Evolutionary conservation across 2,329 filamentous ascomycete genomes (phyloP).

Genomic region (Aspergillus pseudoglaucus): DNA sequence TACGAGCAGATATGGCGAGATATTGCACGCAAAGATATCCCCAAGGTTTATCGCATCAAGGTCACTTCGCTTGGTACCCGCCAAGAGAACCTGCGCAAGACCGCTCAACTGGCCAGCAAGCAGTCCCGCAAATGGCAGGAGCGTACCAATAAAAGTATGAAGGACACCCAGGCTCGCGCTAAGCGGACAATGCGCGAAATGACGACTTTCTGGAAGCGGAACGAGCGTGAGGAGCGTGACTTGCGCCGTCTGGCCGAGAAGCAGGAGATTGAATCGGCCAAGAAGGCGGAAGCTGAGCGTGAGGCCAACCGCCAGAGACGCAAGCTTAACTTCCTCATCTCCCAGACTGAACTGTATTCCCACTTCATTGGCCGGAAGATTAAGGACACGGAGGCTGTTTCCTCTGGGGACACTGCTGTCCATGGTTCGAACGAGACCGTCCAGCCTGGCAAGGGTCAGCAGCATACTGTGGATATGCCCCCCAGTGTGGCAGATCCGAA

Average conservation of each 20-base stretch:
- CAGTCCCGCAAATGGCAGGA: constrained; percentile 97
- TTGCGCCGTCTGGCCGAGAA: constrained; percentile 88
- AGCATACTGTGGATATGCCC: constrained; percentile 43
- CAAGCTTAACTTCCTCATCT: constrained; percentile 99
- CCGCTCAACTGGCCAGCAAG: constrained; percentile 90
- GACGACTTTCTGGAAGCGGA: constrained; percentile 99
- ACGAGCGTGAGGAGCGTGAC: constrained; percentile 94
- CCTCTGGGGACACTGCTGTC: constrained; percentile 73
- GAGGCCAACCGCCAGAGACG: constrained; percentile 96
- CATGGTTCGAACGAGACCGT: constrained; percentile 46
- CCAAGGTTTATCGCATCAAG: constrained; percentile 85
- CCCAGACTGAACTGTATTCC: constrained; percentile 96
- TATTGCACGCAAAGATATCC: constrained; percentile 85
- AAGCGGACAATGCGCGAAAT: constrained; percentile 99
- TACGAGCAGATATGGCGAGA: constrained; percentile 98
- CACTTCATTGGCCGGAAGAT: constrained; percentile 99
- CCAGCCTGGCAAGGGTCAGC: constrained; percentile 25
- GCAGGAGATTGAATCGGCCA: constrained; percentile 92
- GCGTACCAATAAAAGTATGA: constrained; percentile 96
- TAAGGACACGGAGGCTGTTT: constrained; percentile 93
- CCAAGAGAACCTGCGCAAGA: constrained; percentile 95
- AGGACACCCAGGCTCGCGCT: constrained; percentile 91
- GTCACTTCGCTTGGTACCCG: constrained; percentile 79
- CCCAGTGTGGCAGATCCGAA: constrained; percentile 46
- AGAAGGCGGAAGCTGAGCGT: constrained; percentile 93